These are phyloP conservation scores for Penicillium canariense DNA, from an alignment of 495 filamentous ascomycete genomes.

Conservation along the genomic window DNA sequence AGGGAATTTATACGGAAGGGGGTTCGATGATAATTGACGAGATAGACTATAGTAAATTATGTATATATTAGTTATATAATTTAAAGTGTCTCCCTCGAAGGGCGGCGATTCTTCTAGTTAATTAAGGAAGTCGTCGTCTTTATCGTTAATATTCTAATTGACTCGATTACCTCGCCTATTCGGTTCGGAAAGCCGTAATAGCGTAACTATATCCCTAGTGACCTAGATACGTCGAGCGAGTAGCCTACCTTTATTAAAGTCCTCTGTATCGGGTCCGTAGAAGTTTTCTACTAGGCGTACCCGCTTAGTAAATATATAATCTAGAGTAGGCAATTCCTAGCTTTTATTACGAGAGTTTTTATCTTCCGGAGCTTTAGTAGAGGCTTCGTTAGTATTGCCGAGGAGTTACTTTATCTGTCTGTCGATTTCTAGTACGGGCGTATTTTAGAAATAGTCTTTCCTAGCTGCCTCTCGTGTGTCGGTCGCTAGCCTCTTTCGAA, in stretches of 20 bases:
- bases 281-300: conserved; percentile 29
- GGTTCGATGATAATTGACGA: conserved; percentile 25
- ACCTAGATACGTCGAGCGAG: conserved; percentile 28
- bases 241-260: conserved; percentile 26
- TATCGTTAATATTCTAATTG: conserved; percentile 20
- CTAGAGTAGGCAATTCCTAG: conserved; percentile 22
- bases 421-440: background rate
- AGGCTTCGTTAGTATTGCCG: background rate
- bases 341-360: conserved; percentile 10
- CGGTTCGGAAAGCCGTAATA: conserved; percentile 21
- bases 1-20: conserved; percentile 30
- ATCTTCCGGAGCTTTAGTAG: background rate
- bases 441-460: conserved; percentile 27
- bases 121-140: conserved; percentile 8
- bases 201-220: conserved; percentile 30
- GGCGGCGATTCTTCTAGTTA: conserved; percentile 12
- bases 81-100: conserved; percentile 12
- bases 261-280: conserved; percentile 28
- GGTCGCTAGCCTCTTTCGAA: conserved; percentile 23
- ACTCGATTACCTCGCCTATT: conserved; percentile 25
- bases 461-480: conserved; percentile 26
- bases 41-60: conserved; percentile 31
- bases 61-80: conserved; percentile 25
- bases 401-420: background rate
- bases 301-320: conserved; percentile 27